phyloP scores from a whole-genome alignment of 208 protist species.

The Acanthamoeba lenticulata region DNA sequence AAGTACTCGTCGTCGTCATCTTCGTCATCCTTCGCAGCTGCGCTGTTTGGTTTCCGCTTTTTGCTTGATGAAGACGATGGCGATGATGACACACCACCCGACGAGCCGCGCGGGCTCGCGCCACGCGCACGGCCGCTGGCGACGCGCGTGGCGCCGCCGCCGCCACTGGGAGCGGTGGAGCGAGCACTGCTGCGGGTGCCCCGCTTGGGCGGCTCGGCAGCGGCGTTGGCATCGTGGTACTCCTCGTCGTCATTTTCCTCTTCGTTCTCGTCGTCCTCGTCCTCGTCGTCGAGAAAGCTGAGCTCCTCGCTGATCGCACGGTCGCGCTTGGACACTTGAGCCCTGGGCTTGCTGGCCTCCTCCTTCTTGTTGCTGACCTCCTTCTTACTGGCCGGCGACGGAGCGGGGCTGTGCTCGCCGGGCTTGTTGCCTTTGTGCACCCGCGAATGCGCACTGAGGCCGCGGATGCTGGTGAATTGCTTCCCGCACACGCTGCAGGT shows the following conservation, averaged over 20 bases:
- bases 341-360: not conserved
- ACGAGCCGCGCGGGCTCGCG: too few relatives aligned
- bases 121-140: not conserved
- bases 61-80: too few relatives aligned
- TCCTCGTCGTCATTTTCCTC: conserved; percentile 2
- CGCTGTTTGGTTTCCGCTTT: not conserved
- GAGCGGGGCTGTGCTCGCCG: not conserved
- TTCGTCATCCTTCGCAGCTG: too few relatives aligned
- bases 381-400: not conserved
- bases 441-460: conserved; percentile 10
- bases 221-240: not conserved
- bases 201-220: not conserved
- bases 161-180: not conserved
- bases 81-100: too few relatives aligned
- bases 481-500: not conserved
- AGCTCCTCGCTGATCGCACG: not conserved
- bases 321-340: not conserved
- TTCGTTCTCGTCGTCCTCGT: conserved; percentile 1
- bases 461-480: not conserved
- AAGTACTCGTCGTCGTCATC: conserved; percentile 21
- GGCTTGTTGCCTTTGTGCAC: conserved; percentile 1
- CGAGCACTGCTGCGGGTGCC: not conserved
- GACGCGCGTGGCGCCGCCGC: not conserved
- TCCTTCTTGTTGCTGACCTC: not conserved
- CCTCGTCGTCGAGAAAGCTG: conserved; percentile 46